Base-by-base conservation (phyloP, 495 filamentous ascomycete species). In the Aspergillus panamensis region DNA sequence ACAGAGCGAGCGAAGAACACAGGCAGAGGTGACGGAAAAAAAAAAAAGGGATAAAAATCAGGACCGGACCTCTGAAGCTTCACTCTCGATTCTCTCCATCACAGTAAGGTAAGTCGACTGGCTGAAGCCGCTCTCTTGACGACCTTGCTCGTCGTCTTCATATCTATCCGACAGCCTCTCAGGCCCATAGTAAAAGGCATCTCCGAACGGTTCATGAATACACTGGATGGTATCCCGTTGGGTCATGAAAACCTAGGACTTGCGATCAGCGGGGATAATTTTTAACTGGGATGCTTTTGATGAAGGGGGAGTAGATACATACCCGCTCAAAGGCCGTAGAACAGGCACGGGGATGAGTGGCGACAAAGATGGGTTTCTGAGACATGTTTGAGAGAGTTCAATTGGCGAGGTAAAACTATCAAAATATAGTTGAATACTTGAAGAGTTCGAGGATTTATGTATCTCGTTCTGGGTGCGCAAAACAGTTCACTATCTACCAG, bases 311-410 rank as follows among this genome's bases (percentile, higher is more conserved):
- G 25, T 30, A 54, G 16, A 30, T 1, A 37, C 79, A 61, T 78
- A 91, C 94, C 66, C 93, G 80, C 75, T 98, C 94, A 73, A 97
- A 98, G 0, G 93, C 94, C 19, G 94, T 97, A 8, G 92, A 96
- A 73, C 91, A 96, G 56, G 94, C 88, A 64, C 94, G 80, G 6
- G 94, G 94, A 73, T 97, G 94, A 53, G 94, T 96, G 20, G 87
- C 93, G 48, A 95, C 82, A 63, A 96, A 96, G 66, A 98, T 89
- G 40, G 91, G 89, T 66, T 87, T 93, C 64, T 73, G 74, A 39
- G 86, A 85, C 88, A 91, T 91, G n/a, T 59, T 59, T 70, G 53
- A 43, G 20, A n/a, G 45, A 2, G 25, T 25, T 25, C 25, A 25
- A 25, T 25, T 25, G 25, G 5, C 5, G 5, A 5, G 5, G 5